These are phyloP conservation scores for Coemansia sp. DNA, from an alignment of 192 early-diverging fungal species.

Conservation along the genomic window DNA sequence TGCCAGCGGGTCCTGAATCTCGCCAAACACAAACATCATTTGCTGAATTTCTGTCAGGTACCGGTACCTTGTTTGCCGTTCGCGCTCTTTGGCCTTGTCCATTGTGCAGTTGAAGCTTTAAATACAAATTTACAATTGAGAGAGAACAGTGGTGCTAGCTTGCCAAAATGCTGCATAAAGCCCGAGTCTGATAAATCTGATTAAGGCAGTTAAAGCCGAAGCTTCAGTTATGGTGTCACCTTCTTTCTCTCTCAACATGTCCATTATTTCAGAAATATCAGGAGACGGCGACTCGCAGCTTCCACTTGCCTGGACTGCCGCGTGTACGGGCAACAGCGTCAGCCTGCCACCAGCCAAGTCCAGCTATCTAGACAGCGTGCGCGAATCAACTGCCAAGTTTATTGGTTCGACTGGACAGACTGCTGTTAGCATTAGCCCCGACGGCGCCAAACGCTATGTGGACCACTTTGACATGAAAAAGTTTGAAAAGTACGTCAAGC, in stretches of 20 bases:
- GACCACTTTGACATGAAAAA: slow-evolving; percentile 25
- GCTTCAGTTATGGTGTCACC: background rate
- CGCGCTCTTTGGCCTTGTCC: slow-evolving; percentile 33
- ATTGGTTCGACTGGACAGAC: slow-evolving; percentile 17
- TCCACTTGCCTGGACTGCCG: slow-evolving; percentile 28
- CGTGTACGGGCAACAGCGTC: slow-evolving; percentile 27
- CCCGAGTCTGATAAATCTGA: too few relatives aligned
- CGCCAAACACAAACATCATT: slow-evolving; percentile 99
- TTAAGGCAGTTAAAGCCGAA: too few relatives aligned
- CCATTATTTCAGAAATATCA: slow-evolving; percentile 32
- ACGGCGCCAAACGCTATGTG: slow-evolving; percentile 35
- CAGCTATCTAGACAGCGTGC: slow-evolving; percentile 45
- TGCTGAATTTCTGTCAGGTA: slow-evolving; percentile 85
- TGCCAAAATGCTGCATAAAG: too few relatives aligned
- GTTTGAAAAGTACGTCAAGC: slow-evolving; percentile 37
- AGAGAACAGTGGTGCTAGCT: too few relatives aligned
- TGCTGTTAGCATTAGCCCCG: slow-evolving; percentile 39
- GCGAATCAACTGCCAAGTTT: slow-evolving; percentile 33
- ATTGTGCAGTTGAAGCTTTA: slow-evolving; percentile 4
- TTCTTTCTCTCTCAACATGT: slow-evolving; percentile 13
- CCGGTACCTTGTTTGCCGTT: slow-evolving; percentile 37
- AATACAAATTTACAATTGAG: background rate
- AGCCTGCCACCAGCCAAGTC: slow-evolving; percentile 15
- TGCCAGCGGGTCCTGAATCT: slow-evolving; percentile 81
- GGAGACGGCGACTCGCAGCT: slow-evolving; percentile 12